These are phyloP conservation scores for Chaetomium fimeti DNA, from an alignment of 495 filamentous ascomycete genomes.

Conservation along the genomic window DNA sequence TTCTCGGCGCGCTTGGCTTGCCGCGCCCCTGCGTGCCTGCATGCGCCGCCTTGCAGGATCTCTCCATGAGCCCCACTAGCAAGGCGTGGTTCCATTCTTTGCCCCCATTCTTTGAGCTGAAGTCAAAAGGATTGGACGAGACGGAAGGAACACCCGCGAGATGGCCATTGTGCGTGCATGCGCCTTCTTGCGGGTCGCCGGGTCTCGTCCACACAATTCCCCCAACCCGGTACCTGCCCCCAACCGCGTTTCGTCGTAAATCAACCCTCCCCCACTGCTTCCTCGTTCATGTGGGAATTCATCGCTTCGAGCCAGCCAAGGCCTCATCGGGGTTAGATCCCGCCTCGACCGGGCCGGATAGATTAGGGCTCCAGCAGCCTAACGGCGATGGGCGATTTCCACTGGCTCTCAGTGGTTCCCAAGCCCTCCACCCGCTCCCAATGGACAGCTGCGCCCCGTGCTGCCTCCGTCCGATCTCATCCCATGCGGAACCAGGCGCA, in stretches of 20 bases:
- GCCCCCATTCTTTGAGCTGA: neutral
- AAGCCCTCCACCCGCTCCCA: neutral
- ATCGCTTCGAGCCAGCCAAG: neutral
- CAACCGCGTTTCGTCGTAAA: neutral
- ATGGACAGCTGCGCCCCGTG: neutral
- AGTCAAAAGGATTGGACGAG: conserved; percentile 9
- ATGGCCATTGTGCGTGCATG: neutral
- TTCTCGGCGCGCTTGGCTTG: conserved; percentile 9
- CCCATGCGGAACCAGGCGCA: conserved; percentile 21
- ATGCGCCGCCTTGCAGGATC: neutral
- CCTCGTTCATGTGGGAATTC: too few species aligned
- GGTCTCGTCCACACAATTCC: neutral
- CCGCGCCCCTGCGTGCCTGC: conserved; percentile 13
- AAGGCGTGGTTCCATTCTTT: neutral
- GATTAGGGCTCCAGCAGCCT: conserved; percentile 6
- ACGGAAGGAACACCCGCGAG: neutral
- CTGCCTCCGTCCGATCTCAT: conserved; percentile 5
- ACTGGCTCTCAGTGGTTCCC: neutral
- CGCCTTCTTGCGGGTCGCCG: neutral
- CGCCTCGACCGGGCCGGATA: conserved; percentile 10
- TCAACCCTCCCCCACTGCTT: neutral
- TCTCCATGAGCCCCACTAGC: neutral
- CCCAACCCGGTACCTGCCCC: neutral
- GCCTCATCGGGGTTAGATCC: neutral
- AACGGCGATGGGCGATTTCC: neutral